A percentile compares a stretch with the other conserved stretches of the same genome.
Conservation (phyloP, 139 green algal species). For the Chlorella sp. region DNA sequence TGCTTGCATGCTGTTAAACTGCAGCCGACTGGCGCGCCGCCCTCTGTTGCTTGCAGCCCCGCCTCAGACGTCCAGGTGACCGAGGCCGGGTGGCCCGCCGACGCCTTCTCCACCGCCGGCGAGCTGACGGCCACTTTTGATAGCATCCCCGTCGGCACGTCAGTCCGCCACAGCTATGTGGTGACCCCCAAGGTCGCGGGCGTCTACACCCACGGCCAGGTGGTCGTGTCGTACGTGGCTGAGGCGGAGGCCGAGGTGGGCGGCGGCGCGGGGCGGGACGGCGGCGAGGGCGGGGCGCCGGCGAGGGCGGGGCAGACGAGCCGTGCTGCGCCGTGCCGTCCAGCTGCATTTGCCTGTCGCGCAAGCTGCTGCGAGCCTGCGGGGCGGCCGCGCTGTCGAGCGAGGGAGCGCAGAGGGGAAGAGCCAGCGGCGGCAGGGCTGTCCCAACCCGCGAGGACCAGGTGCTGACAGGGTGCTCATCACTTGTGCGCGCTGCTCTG, state of each 20-base stretch:
- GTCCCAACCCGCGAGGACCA: background rate
- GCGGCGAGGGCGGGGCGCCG: too few species aligned
- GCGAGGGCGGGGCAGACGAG: conserved; percentile 1
- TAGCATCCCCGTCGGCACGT: conserved; percentile 30
- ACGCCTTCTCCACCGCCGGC: conserved; percentile 12
- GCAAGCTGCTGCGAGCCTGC: background rate
- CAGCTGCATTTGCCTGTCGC: background rate
- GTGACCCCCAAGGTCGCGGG: conserved; percentile 9
- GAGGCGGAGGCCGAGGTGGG: too few species aligned
- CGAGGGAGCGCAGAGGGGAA: background rate
- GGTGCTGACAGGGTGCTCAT: background rate
- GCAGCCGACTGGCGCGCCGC: too few species aligned
- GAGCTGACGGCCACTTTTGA: conserved; percentile 27
- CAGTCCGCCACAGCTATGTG: conserved; percentile 27
- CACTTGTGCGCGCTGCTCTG: background rate
- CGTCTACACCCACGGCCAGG: background rate
- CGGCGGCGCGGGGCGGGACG: too few species aligned
- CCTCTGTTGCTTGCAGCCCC: conserved; percentile 7
- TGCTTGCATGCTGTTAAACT: background rate
- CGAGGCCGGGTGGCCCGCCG: conserved; percentile 22
- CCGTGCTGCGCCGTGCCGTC: background rate
- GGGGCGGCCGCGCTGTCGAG: background rate
- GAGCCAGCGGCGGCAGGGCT: background rate
- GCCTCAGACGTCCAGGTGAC: conserved; percentile 18
- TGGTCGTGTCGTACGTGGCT: conserved; percentile 14